These are phyloP conservation scores for Leucocoprinus leucothites DNA, from an alignment of 768 basidiomycete species.

Conservation along the genomic window DNA sequence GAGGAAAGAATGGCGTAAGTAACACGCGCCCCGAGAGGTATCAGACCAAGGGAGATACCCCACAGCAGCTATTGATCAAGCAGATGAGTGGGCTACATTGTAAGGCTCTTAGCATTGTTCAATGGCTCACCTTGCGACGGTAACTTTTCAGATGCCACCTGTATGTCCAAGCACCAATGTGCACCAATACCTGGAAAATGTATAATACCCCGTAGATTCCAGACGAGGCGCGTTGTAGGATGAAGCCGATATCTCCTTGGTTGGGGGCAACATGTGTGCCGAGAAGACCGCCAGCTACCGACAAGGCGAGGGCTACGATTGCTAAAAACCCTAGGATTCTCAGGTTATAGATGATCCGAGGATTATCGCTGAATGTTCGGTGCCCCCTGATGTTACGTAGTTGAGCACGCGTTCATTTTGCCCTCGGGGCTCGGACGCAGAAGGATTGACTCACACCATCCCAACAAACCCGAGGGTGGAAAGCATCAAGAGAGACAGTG, in stretches of 20 bases:
- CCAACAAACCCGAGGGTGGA: constrained; percentile 49
- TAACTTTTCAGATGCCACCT: constrained; percentile 43
- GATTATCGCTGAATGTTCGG: constrained; percentile 48
- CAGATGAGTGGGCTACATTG: constrained; percentile 1
- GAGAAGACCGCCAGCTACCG: constrained; percentile 44
- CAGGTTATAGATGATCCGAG: constrained; percentile 35
- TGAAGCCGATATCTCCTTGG: constrained; percentile 30
- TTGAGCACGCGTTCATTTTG: background rate
- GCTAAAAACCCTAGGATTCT: constrained; percentile 33
- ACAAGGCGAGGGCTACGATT: constrained; percentile 38
- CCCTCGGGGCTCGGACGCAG: constrained; percentile 1
- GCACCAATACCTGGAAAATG: constrained; percentile 35
- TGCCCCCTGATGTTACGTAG: constrained; percentile 35
- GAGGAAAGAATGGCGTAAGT: constrained; percentile 58
- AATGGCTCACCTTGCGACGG: constrained; percentile 38
- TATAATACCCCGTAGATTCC: constrained; percentile 40
- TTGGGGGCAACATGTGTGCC: constrained; percentile 34
- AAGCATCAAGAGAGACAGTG: constrained; percentile 37
- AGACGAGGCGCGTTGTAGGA: constrained; percentile 40
- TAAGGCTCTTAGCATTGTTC: background rate
- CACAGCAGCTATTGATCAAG: constrained; percentile 43
- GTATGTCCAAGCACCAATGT: constrained; percentile 42
- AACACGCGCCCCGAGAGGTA: constrained; percentile 56
- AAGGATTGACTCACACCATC: constrained; percentile 35
- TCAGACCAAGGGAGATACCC: constrained; percentile 52